Evolutionary conservation across 148 eudicot genomes (phyloP).

Genomic region (Selenicereus undatus): DNA sequence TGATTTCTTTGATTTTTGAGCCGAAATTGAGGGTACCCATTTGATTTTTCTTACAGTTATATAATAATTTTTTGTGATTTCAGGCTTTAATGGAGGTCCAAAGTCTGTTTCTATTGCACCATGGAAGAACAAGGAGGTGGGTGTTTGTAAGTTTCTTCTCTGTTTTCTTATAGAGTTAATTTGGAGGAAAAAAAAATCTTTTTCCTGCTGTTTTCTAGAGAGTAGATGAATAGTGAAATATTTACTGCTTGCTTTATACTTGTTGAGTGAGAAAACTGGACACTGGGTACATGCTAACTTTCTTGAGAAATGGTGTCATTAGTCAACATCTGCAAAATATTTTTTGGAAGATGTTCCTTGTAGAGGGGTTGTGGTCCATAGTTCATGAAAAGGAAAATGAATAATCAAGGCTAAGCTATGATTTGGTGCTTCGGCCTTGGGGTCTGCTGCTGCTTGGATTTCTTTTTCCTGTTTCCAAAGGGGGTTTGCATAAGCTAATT

Average conservation of each 20-base stretch:
- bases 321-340: too few relatives aligned
- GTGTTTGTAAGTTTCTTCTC: neutral
- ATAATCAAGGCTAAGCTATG: too few relatives aligned
- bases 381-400: too few relatives aligned
- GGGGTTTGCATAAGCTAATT: too few relatives aligned
- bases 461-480: neutral
- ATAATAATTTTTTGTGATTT: neutral
- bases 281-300: neutral
- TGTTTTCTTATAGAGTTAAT: neutral
- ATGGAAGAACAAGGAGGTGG: conserved; percentile 21
- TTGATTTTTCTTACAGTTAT: neutral
- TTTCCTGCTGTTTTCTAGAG: neutral
- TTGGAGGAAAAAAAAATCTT: neutral
- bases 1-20: neutral
- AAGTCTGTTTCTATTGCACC: conserved; percentile 19
- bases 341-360: too few relatives aligned
- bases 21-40: neutral
- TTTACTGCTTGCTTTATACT: neutral
- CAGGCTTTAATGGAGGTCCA: conserved; percentile 28
- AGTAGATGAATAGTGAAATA: neutral
- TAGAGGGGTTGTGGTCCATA: too few relatives aligned
- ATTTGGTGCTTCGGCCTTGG: neutral
- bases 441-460: neutral
- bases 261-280: neutral
- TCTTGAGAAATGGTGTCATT: neutral